These are phyloP conservation scores for Butyriboletus pseudospeciosus DNA, from an alignment of 1,284 basidiomycete genomes.

Conservation along the genomic window DNA sequence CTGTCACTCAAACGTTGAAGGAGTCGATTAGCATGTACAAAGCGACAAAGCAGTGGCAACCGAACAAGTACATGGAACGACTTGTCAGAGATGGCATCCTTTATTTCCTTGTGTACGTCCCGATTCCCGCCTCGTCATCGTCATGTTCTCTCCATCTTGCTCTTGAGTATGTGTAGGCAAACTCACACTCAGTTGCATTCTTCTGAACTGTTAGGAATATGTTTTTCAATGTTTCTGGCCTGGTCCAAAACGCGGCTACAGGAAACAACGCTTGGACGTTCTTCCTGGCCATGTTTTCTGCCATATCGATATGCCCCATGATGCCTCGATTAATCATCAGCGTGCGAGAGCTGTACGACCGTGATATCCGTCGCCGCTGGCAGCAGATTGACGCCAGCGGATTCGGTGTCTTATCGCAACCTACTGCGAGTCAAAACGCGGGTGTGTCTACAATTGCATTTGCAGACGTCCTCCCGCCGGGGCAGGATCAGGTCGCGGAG, in stretches of 20 bases:
- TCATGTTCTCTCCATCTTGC: background rate
- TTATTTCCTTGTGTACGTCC: too few species aligned
- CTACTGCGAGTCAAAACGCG: too few species aligned
- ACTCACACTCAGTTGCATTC: too few species aligned
- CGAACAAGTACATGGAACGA: too few species aligned
- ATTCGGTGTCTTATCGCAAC: background rate
- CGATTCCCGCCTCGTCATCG: too few species aligned
- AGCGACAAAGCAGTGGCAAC: too few species aligned
- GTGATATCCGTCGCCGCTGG: background rate
- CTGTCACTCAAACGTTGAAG: too few species aligned
- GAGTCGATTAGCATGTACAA: too few species aligned
- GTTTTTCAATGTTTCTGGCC: background rate
- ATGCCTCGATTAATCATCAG: slow-evolving; percentile 9
- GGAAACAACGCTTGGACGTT: background rate
- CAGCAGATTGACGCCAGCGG: background rate
- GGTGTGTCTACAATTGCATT: too few species aligned
- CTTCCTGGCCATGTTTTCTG: background rate
- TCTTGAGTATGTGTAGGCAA: background rate
- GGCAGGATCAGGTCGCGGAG: too few species aligned
- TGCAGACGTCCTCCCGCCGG: too few species aligned
- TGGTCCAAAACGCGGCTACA: background rate
- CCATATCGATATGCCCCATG: background rate
- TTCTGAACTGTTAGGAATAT: background rate
- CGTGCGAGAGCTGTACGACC: slow-evolving; percentile 10
- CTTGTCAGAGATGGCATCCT: too few species aligned